Evolutionary conservation across 176 grass and related monocot genomes (phyloP).

Genomic region (Lolium rigidum): DNA sequence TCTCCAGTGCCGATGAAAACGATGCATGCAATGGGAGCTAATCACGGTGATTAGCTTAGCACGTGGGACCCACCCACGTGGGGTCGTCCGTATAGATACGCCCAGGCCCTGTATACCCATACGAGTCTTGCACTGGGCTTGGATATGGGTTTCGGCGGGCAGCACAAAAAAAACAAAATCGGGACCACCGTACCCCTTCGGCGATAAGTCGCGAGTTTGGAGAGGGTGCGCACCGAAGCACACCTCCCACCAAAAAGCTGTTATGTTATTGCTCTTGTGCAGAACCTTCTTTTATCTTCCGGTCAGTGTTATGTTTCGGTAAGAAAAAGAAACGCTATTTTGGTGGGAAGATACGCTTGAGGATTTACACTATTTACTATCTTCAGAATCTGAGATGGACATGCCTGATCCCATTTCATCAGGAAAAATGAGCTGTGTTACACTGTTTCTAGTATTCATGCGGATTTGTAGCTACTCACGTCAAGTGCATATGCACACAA

Average conservation of each 20-base stretch:
- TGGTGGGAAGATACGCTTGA: not conserved
- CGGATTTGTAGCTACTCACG: not conserved
- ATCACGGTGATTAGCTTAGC: too few relatives aligned
- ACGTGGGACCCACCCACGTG: too few relatives aligned
- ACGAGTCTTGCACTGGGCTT: too few relatives aligned
- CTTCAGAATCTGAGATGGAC: not conserved
- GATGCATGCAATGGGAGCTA: too few relatives aligned
- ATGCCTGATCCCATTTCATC: not conserved
- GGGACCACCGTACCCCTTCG: too few relatives aligned
- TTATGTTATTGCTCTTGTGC: slow-evolving; percentile 26
- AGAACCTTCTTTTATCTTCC: not conserved
- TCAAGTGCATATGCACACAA: not conserved
- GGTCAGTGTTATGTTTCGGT: slow-evolving; percentile 6
- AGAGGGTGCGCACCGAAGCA: too few relatives aligned
- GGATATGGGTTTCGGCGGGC: too few relatives aligned
- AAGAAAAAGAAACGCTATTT: not conserved
- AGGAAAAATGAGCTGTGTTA: not conserved
- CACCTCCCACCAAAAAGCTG: slow-evolving; percentile 25
- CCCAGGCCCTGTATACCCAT: too few relatives aligned
- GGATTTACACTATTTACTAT: not conserved
- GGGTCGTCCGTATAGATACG: too few relatives aligned
- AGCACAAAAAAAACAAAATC: too few relatives aligned
- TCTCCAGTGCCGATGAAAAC: too few relatives aligned
- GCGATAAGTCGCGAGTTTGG: too few relatives aligned
- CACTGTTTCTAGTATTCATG: not conserved